phyloP scores from a whole-genome alignment of 164 flowering plant species.

The Stephania yunnanensis region DNA sequence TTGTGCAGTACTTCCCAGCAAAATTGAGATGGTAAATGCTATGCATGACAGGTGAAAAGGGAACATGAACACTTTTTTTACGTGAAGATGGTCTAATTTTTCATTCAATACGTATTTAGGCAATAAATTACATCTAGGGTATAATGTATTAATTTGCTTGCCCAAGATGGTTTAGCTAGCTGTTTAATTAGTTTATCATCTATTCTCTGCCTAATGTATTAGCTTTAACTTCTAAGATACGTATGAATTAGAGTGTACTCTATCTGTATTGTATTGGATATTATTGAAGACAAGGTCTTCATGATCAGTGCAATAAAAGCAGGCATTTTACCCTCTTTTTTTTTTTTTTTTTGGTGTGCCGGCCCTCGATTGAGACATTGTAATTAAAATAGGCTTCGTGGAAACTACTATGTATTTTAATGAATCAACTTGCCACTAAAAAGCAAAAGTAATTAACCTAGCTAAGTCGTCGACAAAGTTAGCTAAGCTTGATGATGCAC shows the following conservation, averaged over 20 bases:
- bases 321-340: no score
- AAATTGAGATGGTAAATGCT: slow-evolving; percentile 45
- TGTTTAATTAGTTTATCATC: neutral
- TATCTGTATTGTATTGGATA: neutral
- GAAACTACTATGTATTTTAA: no score
- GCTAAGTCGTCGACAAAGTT: no score
- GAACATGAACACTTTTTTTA: no score
- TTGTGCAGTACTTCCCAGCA: slow-evolving; percentile 49
- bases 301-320: neutral
- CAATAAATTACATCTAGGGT: no score
- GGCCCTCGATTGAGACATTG: no score
- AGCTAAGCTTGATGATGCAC: no score
- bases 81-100: neutral
- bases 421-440: no score
- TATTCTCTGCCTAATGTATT: neutral
- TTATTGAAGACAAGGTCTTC: neutral
- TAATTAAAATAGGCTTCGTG: no score
- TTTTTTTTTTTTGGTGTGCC: no score
- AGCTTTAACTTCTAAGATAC: no score
- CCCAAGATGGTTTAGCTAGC: neutral
- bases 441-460: no score
- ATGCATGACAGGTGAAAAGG: neutral
- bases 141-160: neutral
- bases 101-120: neutral
- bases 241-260: neutral